A percentile compares a stretch with the other conserved stretches of the same genome.
These are phyloP conservation scores for Phalaenopsis equestris DNA, from an alignment of 106 monocot genomes.

Conservation along the genomic window DNA sequence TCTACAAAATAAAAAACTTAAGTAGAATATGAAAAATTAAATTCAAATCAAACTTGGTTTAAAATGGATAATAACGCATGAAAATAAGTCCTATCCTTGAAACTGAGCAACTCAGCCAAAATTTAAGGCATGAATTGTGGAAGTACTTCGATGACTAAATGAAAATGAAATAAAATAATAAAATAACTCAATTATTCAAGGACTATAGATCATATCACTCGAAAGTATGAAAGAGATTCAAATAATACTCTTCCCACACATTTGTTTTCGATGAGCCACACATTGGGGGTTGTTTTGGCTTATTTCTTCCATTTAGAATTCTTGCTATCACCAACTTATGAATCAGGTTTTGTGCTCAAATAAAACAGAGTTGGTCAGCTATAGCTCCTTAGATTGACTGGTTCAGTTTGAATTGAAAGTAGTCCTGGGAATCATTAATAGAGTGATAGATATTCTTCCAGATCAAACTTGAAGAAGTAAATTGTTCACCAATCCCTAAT, in stretches of 20 bases:
- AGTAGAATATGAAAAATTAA: too few relatives aligned
- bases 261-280: too few relatives aligned
- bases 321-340: neutral
- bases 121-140: neutral
- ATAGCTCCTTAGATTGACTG: neutral
- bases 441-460: neutral
- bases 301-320: neutral
- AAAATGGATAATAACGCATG: too few relatives aligned
- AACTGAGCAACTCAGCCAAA: too few relatives aligned
- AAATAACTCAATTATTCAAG: neutral
- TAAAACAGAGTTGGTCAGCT: neutral
- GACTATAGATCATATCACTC: neutral
- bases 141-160: neutral
- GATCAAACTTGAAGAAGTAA: neutral
- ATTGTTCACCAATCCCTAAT: neutral
- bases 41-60: too few relatives aligned
- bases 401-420: neutral
- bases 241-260: neutral
- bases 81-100: too few relatives aligned
- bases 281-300: too few relatives aligned
- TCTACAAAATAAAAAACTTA: neutral
- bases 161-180: neutral
- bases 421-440: neutral
- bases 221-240: neutral
- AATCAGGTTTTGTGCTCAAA: neutral